These are phyloP conservation scores for Colletotrichum viniferum DNA, from an alignment of 2,329 filamentous ascomycete genomes.

Conservation along the genomic window DNA sequence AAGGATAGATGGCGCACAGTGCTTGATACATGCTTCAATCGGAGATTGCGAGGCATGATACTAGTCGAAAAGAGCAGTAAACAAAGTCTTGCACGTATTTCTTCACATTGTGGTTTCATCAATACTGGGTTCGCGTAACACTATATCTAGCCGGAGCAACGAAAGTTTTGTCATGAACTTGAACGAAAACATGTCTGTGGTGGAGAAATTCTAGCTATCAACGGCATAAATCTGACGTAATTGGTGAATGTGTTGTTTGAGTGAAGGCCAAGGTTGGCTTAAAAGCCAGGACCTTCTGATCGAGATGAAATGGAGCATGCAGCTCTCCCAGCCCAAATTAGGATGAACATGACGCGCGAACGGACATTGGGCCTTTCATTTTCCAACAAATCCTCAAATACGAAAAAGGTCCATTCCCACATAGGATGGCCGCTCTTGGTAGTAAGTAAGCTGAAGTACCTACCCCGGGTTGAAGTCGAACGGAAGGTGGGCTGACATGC, in stretches of 20 bases:
- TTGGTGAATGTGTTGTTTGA: too few relatives aligned
- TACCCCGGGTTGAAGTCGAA: background rate
- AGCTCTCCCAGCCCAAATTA: background rate
- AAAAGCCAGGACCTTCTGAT: background rate
- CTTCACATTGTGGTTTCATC: too few relatives aligned
- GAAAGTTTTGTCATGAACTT: background rate
- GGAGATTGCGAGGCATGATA: background rate
- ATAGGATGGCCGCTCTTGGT: background rate
- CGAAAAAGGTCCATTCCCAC: background rate
- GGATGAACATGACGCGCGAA: background rate
- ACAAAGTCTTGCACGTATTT: too few relatives aligned
- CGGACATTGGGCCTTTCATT: background rate
- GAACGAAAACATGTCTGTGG: too few relatives aligned
- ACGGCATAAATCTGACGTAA: too few relatives aligned
- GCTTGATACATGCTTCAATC: background rate
- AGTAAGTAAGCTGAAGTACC: background rate
- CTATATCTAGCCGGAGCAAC: accelerated
- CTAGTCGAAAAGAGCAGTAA: background rate
- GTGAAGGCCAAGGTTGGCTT: background rate
- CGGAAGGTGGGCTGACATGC: background rate
- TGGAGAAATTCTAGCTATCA: too few relatives aligned
- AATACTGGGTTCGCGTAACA: background rate
- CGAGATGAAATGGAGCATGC: background rate
- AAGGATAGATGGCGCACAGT: background rate
- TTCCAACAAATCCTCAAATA: background rate